Conservation (phyloP, 192 early-diverging fungal genomes). For the Coemansia sp. region DNA sequence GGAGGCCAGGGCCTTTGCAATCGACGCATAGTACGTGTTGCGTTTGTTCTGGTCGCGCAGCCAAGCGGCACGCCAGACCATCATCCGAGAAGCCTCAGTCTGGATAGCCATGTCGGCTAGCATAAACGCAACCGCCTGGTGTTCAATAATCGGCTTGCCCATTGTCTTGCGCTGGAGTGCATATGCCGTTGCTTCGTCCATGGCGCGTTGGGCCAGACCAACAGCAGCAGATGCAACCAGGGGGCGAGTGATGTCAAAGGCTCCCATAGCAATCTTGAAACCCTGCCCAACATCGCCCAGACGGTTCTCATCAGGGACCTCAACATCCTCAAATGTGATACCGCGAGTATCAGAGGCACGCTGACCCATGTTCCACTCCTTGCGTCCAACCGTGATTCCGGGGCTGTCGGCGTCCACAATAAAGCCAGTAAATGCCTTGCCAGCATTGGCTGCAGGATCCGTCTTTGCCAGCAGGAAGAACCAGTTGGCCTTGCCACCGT, state of each 20-base stretch:
- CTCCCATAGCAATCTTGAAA: conserved; percentile 98
- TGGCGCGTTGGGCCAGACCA: conserved; percentile 86
- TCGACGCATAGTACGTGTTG: conserved; percentile 93
- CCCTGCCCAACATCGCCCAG: conserved; percentile 74
- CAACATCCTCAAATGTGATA: conserved; percentile 81
- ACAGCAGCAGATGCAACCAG: conserved; percentile 85
- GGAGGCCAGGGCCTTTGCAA: conserved; percentile 87
- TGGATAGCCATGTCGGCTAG: conserved; percentile 97
- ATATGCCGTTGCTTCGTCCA: conserved; percentile 91
- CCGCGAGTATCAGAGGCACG: conserved; percentile 89
- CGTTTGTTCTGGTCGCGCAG: conserved; percentile 79
- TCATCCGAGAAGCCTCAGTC: conserved; percentile 80
- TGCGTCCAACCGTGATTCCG: conserved; percentile 89
- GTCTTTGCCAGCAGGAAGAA: conserved; percentile 93
- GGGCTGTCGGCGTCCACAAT: conserved; percentile 89
- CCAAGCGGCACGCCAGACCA: conserved; percentile 85
- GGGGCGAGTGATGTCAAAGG: conserved; percentile 92
- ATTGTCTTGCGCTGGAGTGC: conserved; percentile 92
- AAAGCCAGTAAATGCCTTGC: conserved; percentile 92
- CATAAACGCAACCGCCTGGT: conserved; percentile 93
- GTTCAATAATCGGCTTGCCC: conserved; percentile 84
- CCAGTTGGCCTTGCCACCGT: conserved; percentile 96
- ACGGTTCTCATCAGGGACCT: conserved; percentile 75
- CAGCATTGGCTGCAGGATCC: conserved; percentile 72
- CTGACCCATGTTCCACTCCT: conserved; percentile 98